Percentiles rank a stretch among this genome's conserved stretches.
Conservation (phyloP, 805 yeast genomes). For the Wilhelminamyces savonicus region DNA sequence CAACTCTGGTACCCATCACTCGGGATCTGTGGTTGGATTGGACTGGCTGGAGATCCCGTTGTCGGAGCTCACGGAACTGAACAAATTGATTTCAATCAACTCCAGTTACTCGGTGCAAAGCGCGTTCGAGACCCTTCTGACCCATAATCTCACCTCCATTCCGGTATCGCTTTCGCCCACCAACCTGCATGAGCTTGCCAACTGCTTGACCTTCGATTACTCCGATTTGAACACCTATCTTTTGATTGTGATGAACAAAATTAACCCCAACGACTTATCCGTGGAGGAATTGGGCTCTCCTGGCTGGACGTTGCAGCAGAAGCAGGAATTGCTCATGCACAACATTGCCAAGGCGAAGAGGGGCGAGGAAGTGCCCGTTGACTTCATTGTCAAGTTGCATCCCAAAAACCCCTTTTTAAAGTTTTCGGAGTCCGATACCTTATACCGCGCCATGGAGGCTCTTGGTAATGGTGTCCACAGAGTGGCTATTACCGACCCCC, state of each 20-base stretch:
- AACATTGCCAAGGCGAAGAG: constrained; percentile 60
- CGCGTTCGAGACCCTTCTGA: constrained; percentile 74
- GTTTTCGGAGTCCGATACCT: constrained; percentile 59
- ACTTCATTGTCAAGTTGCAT: constrained; percentile 75
- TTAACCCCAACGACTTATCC: constrained; percentile 32
- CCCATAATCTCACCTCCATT: constrained; percentile 73
- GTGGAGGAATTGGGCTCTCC: constrained; percentile 20
- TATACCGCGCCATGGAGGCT: constrained; percentile 73
- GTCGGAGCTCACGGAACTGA: constrained; percentile 69
- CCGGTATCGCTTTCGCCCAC: constrained; percentile 57
- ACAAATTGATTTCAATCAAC: constrained; percentile 66
- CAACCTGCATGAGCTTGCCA: constrained; percentile 43
- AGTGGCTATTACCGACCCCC: constrained; percentile 64
- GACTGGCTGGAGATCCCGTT: constrained; percentile 76
- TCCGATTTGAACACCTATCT: constrained; percentile 85
- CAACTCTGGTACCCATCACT: too few species aligned
- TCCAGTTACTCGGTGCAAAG: constrained; percentile 71
- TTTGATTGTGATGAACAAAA: constrained; percentile 74
- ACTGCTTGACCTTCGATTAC: constrained; percentile 85
- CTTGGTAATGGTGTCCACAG: constrained; percentile 96
- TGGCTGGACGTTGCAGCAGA: constrained; percentile 21
- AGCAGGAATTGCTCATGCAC: constrained; percentile 34
- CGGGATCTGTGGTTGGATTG: constrained; percentile 3
- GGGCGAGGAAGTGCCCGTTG: constrained; percentile 89
- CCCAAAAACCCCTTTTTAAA: constrained; percentile 86